phyloP scores from a whole-genome alignment of 306 rosid genomes.

The Castanea crenata region DNA sequence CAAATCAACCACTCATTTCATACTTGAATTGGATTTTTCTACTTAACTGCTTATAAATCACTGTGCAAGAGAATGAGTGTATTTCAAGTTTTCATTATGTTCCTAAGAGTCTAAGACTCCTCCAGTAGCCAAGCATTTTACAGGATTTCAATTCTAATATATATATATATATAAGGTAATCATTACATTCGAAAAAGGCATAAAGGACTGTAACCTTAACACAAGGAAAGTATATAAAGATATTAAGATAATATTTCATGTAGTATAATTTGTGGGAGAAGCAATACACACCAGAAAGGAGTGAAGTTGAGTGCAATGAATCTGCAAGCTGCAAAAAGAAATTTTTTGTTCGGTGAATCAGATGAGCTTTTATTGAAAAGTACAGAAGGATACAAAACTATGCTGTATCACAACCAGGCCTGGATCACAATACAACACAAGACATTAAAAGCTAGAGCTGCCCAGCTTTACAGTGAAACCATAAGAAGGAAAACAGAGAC shows the following conservation, averaged over 20 bases:
- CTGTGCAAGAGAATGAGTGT: background rate
- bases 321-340: constrained; percentile 36
- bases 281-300: constrained; percentile 55
- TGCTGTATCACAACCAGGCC: too few species aligned
- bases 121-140: background rate
- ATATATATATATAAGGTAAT: too few species aligned
- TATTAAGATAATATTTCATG: background rate
- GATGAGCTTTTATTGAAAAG: too few species aligned
- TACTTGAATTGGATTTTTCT: background rate
- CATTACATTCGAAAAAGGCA: too few species aligned
- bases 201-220: too few species aligned
- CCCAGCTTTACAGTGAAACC: too few species aligned
- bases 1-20: background rate
- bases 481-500: too few species aligned
- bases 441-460: too few species aligned
- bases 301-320: constrained; percentile 36
- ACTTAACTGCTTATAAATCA: background rate
- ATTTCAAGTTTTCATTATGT: background rate
- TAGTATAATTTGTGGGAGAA: constrained; percentile 16
- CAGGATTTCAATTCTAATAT: too few species aligned
- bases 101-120: background rate
- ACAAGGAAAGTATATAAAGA: too few species aligned
- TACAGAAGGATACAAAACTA: too few species aligned
- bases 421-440: too few species aligned
- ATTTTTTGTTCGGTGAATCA: background rate